Evolutionary conservation across 2,329 filamentous ascomycete species (phyloP).

Genomic region (Aspergillus arachidicola): DNA sequence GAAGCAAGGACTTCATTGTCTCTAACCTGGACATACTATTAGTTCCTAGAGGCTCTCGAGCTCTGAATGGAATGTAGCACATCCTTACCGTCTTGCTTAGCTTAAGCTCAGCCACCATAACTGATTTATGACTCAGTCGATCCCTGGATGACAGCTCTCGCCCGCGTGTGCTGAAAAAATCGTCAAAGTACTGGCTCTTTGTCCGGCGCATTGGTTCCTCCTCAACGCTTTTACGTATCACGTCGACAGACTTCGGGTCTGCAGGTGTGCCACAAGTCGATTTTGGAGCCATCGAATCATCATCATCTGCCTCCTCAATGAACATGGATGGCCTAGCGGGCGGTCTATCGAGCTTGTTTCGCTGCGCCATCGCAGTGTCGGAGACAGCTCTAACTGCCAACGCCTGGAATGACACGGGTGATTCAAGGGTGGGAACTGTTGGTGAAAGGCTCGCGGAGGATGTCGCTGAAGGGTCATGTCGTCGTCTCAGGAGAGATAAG

Average conservation of each 20-base stretch:
- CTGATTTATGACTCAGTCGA: conserved; percentile 56
- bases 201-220: conserved; percentile 30
- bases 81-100: conserved; percentile 62
- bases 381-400: conserved; percentile 16
- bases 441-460: conserved; percentile 23
- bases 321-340: conserved; percentile 27
- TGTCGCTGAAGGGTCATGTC: conserved; percentile 18
- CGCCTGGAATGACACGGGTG: conserved; percentile 23
- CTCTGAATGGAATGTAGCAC: not conserved
- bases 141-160: conserved; percentile 44
- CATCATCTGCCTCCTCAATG: conserved; percentile 28
- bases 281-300: conserved; percentile 21
- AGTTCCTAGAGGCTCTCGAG: conserved; percentile 13
- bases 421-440: conserved; percentile 22
- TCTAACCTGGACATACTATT: conserved; percentile 54
- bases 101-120: conserved; percentile 65
- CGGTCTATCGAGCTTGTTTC: conserved; percentile 20
- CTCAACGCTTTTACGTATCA: conserved; percentile 19
- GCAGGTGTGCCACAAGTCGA: conserved; percentile 16
- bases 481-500: conserved; percentile 21
- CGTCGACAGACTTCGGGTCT: conserved; percentile 17
- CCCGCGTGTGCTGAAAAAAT: conserved; percentile 42
- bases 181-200: conserved; percentile 45
- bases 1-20: conserved; percentile 76
- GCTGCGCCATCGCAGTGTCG: conserved; percentile 24